Evolutionary conservation across 768 basidiomycete genomes (phyloP).

Genomic region (Lentinula detonsa): DNA sequence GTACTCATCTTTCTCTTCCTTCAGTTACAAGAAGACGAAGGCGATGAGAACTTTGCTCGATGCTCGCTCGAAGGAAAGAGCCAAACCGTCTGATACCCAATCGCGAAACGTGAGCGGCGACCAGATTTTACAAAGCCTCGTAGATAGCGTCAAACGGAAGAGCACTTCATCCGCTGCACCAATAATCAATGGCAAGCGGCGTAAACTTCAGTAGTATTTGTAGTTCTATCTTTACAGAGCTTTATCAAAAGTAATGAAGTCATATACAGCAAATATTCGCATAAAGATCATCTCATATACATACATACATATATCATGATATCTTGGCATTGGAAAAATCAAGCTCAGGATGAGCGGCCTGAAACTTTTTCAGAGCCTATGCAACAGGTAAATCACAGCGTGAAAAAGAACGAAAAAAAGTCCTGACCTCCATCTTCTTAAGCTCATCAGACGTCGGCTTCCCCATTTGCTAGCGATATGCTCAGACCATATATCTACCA

Average conservation of each 20-base stretch:
- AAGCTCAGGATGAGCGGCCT: slow-evolving; percentile 85
- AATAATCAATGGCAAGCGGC: slow-evolving; percentile 30
- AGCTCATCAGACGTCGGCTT: slow-evolving; percentile 93
- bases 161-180: slow-evolving; percentile 27
- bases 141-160: slow-evolving; percentile 86
- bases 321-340: slow-evolving; percentile 93
- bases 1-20: slow-evolving; percentile 6
- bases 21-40: slow-evolving; percentile 89
- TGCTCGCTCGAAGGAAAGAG: slow-evolving; percentile 66
- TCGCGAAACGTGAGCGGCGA: slow-evolving; percentile 12
- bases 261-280: neutral
- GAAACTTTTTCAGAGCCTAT: slow-evolving; percentile 84
- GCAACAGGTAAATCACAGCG: neutral
- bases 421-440: slow-evolving; percentile 80
- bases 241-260: neutral
- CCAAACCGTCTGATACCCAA: slow-evolving; percentile 12
- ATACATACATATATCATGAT: slow-evolving; percentile 30
- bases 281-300: neutral
- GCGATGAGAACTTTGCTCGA: slow-evolving; percentile 80
- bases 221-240: too few relatives aligned
- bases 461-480: slow-evolving; percentile 70
- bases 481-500: slow-evolving; percentile 3
- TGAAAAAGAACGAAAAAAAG: neutral
- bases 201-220: slow-evolving; percentile 21
- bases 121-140: slow-evolving; percentile 56